These are phyloP conservation scores for Spirogloea muscicola DNA, from an alignment of 139 green algal species.

Conservation along the genomic window DNA sequence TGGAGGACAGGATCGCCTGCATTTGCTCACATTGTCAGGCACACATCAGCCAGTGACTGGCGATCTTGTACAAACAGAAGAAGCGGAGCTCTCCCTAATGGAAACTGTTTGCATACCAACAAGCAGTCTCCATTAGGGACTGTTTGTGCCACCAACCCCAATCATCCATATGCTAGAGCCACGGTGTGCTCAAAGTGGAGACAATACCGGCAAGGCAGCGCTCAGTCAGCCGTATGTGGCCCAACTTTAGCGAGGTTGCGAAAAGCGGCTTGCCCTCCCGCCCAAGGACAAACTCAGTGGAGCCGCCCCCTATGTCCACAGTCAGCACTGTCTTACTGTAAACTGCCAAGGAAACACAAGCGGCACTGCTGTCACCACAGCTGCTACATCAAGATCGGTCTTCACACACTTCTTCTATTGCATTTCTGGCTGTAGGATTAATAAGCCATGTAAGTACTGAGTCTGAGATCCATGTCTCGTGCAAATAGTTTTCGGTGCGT, in stretches of 20 bases:
- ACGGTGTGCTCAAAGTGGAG: not conserved
- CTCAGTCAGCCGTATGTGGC: slow-evolving; percentile 34
- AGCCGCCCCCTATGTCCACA: slow-evolving; percentile 49
- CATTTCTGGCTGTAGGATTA: too few species aligned
- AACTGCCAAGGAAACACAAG: slow-evolving; percentile 39
- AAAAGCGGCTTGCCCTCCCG: slow-evolving; percentile 21
- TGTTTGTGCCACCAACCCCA: not conserved
- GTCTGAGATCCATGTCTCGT: too few species aligned
- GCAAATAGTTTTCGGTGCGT: too few species aligned
- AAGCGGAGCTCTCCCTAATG: too few species aligned
- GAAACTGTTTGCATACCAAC: not conserved
- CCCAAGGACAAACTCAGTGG: slow-evolving; percentile 43
- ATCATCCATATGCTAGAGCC: not conserved
- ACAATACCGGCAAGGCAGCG: not conserved
- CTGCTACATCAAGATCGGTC: too few species aligned
- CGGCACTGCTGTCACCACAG: too few species aligned
- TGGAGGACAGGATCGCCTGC: too few species aligned
- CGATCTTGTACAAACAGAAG: too few species aligned
- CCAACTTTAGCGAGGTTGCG: slow-evolving; percentile 40
- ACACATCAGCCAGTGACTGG: too few species aligned
- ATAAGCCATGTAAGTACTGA: too few species aligned
- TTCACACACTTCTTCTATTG: too few species aligned
- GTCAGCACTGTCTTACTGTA: slow-evolving; percentile 30
- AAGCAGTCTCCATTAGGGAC: not conserved
- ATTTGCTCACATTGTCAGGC: too few species aligned